A percentile compares a stretch with the other conserved stretches of the same genome.
Conservation (phyloP, 805 yeast species). For the Komagataella kurtzmanii region DNA sequence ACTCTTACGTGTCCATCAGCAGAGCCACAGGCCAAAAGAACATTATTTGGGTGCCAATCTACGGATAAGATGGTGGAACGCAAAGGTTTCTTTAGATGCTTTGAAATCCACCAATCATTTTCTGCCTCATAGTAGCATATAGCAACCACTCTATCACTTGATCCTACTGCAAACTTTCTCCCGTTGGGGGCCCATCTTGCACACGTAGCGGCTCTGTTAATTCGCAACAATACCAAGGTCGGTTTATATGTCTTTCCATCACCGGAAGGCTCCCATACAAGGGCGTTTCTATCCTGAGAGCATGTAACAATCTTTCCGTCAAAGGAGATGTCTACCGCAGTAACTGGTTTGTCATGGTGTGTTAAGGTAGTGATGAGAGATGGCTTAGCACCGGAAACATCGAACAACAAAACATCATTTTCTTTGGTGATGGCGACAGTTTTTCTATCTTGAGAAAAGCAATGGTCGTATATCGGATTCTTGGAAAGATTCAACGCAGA, state of each 20-base stretch:
- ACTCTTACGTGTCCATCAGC: slow-evolving; percentile 90
- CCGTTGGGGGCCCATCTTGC: slow-evolving; percentile 95
- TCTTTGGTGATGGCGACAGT: slow-evolving; percentile 74
- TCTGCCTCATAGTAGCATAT: slow-evolving; percentile 93
- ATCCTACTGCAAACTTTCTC: slow-evolving; percentile 92
- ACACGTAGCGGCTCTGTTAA: slow-evolving; percentile 89
- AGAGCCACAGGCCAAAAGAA: slow-evolving; percentile 79
- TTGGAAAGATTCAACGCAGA: slow-evolving; percentile 55
- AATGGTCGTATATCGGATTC: slow-evolving; percentile 83
- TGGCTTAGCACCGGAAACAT: slow-evolving; percentile 42
- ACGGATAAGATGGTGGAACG: slow-evolving; percentile 73
- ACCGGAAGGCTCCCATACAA: slow-evolving; percentile 79
- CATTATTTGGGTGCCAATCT: slow-evolving; percentile 91
- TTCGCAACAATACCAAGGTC: slow-evolving; percentile 81
- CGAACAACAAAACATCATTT: slow-evolving; percentile 62
- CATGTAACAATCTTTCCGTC: slow-evolving; percentile 92
- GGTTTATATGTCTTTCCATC: slow-evolving; percentile 58
- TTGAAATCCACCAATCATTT: slow-evolving; percentile 99
- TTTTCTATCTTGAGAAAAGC: slow-evolving; percentile 56
- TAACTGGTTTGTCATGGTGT: slow-evolving; percentile 88
- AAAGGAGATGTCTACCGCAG: slow-evolving; percentile 83
- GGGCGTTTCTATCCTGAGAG: slow-evolving; percentile 94
- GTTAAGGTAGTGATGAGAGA: slow-evolving; percentile 48
- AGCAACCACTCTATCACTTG: slow-evolving; percentile 88
- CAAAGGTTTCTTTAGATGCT: slow-evolving; percentile 92